These are phyloP conservation scores for Mercurialis annua DNA, from an alignment of 345 rosid genomes.

Conservation along the genomic window DNA sequence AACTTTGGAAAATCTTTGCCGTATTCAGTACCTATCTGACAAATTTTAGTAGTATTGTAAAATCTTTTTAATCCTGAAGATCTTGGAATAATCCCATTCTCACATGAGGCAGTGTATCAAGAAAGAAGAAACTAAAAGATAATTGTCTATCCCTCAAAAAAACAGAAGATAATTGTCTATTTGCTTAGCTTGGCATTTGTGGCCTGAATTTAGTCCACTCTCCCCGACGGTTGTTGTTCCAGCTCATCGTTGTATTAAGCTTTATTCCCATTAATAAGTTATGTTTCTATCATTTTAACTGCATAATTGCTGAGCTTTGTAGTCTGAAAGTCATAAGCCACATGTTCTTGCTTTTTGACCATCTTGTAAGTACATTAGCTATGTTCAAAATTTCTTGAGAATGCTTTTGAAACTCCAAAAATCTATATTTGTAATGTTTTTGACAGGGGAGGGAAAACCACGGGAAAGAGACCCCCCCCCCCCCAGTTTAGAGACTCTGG, in stretches of 20 bases:
- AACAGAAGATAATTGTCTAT: not conserved
- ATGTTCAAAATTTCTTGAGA: not conserved
- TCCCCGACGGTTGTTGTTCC: not conserved
- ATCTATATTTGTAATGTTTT: conserved; percentile 1
- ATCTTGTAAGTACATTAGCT: not conserved
- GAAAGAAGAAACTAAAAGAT: not conserved
- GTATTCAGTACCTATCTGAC: not conserved
- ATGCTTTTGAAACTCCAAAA: too few relatives aligned
- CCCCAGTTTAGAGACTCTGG: too few relatives aligned
- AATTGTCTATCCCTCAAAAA: not conserved
- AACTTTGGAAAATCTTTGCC: too few relatives aligned
- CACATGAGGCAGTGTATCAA: not conserved
- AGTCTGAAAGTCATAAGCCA: not conserved
- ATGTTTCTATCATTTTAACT: not conserved
- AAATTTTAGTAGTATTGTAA: not conserved
- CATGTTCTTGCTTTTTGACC: not conserved
- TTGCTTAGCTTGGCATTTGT: not conserved
- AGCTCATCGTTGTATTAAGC: not conserved
- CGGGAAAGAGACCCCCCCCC: too few relatives aligned
- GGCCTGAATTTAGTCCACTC: not conserved
- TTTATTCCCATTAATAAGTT: not conserved
- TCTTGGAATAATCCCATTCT: not conserved
- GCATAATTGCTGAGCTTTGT: not conserved
- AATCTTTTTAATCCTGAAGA: not conserved
- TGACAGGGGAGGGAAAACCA: too few relatives aligned